Evolutionary conservation across 257 asterid genomes (phyloP).

Genomic region (Solanum bukasovii): DNA sequence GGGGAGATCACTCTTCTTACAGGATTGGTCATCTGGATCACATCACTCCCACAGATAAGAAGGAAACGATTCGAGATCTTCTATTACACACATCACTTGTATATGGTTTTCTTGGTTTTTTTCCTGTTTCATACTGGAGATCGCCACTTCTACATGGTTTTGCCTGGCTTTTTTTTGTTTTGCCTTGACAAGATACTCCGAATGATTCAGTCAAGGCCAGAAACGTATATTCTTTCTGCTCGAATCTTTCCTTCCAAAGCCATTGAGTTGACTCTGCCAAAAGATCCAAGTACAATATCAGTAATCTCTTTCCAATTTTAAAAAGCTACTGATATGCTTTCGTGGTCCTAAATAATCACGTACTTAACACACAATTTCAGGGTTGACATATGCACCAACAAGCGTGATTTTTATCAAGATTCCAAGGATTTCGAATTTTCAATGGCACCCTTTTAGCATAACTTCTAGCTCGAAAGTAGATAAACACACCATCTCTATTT

Average conservation of each 20-base stretch:
- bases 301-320: background rate
- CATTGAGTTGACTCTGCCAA: conserved; percentile 59
- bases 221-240: conserved; percentile 60
- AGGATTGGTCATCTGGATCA: conserved; percentile 49
- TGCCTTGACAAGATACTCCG: conserved; percentile 59
- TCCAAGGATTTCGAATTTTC: conserved; percentile 54
- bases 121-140: conserved; percentile 90
- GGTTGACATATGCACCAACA: conserved; percentile 44
- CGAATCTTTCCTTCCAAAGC: conserved; percentile 64
- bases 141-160: conserved; percentile 71
- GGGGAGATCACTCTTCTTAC: conserved; percentile 60
- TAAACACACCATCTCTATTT: conserved; percentile 42
- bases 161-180: conserved; percentile 69
- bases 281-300: conserved; percentile 53
- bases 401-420: conserved; percentile 63
- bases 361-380: conserved; percentile 23
- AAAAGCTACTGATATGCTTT: background rate
- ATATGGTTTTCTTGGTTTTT: conserved; percentile 44
- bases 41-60: conserved; percentile 69
- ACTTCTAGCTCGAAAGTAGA: conserved; percentile 59
- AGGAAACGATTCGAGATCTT: conserved; percentile 56
- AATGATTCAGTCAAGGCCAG: conserved; percentile 55
- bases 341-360: background rate
- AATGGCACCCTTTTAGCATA: conserved; percentile 81
- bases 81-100: conserved; percentile 73